Percentiles rank a stretch among this genome's conserved stretches.
Conservation (phyloP, 2,329 filamentous ascomycete species). For the Aphanoascus verrucosus region DNA sequence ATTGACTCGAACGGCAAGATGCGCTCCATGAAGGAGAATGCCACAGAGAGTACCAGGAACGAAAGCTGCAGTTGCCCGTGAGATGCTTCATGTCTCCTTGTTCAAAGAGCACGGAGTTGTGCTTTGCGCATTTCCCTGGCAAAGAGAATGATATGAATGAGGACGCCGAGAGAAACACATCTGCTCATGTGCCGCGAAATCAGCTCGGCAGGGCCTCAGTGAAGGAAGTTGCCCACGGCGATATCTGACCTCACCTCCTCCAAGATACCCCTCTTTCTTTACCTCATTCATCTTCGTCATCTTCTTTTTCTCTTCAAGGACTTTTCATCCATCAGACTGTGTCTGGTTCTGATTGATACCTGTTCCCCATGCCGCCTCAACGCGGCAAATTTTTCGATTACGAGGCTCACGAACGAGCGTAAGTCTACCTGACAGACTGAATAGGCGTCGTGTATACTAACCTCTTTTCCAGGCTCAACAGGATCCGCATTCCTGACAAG, state of each 20-base stretch:
- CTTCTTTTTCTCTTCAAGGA: not conserved
- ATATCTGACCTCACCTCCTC: not conserved
- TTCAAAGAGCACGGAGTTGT: too few relatives aligned
- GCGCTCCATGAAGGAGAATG: too few relatives aligned
- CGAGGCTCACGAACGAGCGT: conserved; percentile 20
- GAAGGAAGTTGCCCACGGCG: too few relatives aligned
- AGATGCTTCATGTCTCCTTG: too few relatives aligned
- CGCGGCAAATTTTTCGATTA: conserved; percentile 22
- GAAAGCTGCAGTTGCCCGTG: too few relatives aligned
- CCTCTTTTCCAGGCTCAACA: conserved; percentile 21
- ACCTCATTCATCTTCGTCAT: not conserved
- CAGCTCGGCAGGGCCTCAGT: too few relatives aligned
- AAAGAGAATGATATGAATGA: too few relatives aligned
- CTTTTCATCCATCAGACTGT: not conserved
- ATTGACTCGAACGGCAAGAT: too few relatives aligned
- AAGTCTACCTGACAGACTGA: conserved; percentile 3
- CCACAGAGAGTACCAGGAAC: too few relatives aligned
- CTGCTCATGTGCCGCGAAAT: too few relatives aligned
- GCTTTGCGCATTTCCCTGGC: too few relatives aligned
- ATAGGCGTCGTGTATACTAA: not conserved
- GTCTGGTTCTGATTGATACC: not conserved
- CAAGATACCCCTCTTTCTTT: not conserved
- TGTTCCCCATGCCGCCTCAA: conserved; percentile 15
- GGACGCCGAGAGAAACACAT: too few relatives aligned
- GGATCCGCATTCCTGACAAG: conserved; percentile 25